Evolutionary conservation across 208 protist genomes (phyloP).

Genomic region (Strigomonas culicis): DNA sequence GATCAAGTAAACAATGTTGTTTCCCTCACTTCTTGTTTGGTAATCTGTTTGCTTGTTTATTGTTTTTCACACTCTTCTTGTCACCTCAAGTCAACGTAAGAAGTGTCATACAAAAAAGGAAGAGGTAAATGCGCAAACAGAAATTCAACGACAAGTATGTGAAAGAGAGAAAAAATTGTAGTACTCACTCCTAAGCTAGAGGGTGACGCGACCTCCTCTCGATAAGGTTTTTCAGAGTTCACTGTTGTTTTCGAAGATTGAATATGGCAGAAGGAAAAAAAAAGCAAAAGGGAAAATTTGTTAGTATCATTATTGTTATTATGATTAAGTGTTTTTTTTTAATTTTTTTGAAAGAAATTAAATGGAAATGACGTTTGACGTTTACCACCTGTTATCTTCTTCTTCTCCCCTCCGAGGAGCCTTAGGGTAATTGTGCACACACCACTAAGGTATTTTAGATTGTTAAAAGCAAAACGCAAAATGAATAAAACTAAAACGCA

Average conservation of each 20-base stretch:
- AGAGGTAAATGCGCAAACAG: slow-evolving; percentile 7
- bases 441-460: slow-evolving; percentile 40
- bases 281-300: slow-evolving; percentile 7
- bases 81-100: background rate
- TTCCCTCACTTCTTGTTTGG: slow-evolving; percentile 3
- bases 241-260: too few species aligned
- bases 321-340: slow-evolving; percentile 9
- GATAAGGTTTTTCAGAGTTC: slow-evolving; percentile 43
- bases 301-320: slow-evolving; percentile 6
- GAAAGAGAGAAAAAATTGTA: background rate
- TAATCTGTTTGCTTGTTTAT: slow-evolving; percentile 2
- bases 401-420: slow-evolving; percentile 23
- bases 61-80: background rate
- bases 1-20: background rate
- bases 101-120: background rate
- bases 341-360: background rate
- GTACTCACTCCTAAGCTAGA: too few species aligned
- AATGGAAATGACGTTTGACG: too few species aligned
- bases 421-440: slow-evolving; percentile 26
- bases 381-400: slow-evolving; percentile 27
- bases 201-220: slow-evolving; percentile 47
- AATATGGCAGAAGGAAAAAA: too few species aligned
- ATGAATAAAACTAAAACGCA: background rate
- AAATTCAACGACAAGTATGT: slow-evolving; percentile 7
- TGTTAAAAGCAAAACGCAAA: background rate